Percentiles rank a stretch among this genome's conserved stretches.
Conservation (phyloP, 2,329 filamentous ascomycete genomes). For the Blastomyces silverae region DNA sequence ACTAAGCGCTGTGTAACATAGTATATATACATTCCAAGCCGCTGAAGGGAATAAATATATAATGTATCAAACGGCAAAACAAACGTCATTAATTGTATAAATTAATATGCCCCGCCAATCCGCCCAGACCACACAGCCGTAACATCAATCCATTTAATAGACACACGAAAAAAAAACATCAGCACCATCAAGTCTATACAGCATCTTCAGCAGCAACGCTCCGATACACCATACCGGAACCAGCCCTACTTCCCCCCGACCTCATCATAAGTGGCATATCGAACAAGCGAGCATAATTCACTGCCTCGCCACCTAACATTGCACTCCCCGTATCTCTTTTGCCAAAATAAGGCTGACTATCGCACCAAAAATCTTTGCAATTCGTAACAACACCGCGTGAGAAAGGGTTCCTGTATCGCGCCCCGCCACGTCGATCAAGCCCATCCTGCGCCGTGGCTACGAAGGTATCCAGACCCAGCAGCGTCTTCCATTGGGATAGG, state of each 20-base stretch:
- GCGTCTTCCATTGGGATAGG: constrained; percentile 70
- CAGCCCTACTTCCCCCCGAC: constrained; percentile 37
- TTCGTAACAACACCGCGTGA: constrained; percentile 77
- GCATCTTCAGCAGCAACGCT: constrained; percentile 43
- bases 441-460: constrained; percentile 80
- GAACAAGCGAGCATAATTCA: constrained; percentile 88
- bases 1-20: neutral
- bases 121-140: neutral
- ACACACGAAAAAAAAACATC: constrained; percentile 13
- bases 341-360: constrained; percentile 74
- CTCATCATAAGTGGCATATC: constrained; percentile 68
- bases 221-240: constrained; percentile 50
- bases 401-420: constrained; percentile 68
- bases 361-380: constrained; percentile 95
- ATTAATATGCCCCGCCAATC: neutral
- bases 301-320: constrained; percentile 65
- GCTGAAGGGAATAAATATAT: neutral
- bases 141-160: neutral
- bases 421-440: constrained; percentile 46
- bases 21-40: neutral
- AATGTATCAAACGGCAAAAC: neutral
- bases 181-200: constrained; percentile 15
- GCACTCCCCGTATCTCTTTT: constrained; percentile 66
- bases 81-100: neutral
- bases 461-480: constrained; percentile 89